Conservation (phyloP, 495 filamentous ascomycete species). For the Lichina pygmaea region DNA sequence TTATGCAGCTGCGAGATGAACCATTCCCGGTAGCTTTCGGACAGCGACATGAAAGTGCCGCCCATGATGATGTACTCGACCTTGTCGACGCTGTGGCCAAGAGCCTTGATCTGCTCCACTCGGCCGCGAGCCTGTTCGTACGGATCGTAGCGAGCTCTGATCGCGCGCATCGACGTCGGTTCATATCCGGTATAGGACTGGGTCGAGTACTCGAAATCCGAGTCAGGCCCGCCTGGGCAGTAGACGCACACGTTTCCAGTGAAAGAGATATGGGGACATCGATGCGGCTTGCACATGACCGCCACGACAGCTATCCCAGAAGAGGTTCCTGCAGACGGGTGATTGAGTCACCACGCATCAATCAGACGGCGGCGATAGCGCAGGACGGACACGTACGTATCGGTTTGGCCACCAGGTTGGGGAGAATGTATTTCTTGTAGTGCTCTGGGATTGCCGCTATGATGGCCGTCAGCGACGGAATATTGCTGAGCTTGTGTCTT, state of each 20-base stretch:
- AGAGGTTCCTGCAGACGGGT: conserved; percentile 32
- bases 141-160: conserved; percentile 88
- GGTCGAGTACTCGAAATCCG: conserved; percentile 95
- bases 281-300: conserved; percentile 97
- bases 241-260: conserved; percentile 99
- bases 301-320: conserved; percentile 98
- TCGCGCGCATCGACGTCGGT: conserved; percentile 93
- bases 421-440: conserved; percentile 97
- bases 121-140: conserved; percentile 91
- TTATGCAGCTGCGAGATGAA: conserved; percentile 95
- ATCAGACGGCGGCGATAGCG: neutral
- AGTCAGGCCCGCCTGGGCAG: conserved; percentile 89
- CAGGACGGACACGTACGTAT: conserved; percentile 32
- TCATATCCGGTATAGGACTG: conserved; percentile 98
- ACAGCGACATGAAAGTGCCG: conserved; percentile 92
- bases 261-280: conserved; percentile 91
- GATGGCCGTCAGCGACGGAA: conserved; percentile 84
- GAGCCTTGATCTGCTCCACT: conserved; percentile 81
- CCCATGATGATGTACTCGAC: conserved; percentile 99
- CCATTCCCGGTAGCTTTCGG: conserved; percentile 62
- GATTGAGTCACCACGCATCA: neutral
- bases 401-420: conserved; percentile 85
- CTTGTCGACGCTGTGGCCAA: conserved; percentile 94
- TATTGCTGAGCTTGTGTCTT: conserved; percentile 62
- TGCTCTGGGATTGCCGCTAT: conserved; percentile 94